These are phyloP conservation scores for Orychophragmus violaceus DNA, from an alignment of 345 rosid genomes.

Conservation along the genomic window DNA sequence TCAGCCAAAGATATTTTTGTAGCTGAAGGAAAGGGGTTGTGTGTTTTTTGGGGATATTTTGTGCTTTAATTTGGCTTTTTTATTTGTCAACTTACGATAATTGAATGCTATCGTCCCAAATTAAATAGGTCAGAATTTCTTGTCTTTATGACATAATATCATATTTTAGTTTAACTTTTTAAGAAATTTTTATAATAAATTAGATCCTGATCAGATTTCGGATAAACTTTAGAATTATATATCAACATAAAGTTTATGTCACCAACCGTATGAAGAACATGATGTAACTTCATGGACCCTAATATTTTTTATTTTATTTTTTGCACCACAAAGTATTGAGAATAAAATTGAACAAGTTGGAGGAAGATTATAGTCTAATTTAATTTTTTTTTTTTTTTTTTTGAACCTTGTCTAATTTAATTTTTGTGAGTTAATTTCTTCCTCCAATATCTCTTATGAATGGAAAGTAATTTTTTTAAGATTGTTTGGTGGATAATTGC, in stretches of 20 bases:
- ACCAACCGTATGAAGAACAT: not conserved
- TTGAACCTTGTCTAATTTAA: too few relatives aligned
- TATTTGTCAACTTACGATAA: not conserved
- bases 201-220: not conserved
- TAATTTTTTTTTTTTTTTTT: too few relatives aligned
- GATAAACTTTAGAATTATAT: not conserved
- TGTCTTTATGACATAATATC: not conserved
- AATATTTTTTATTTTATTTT: too few relatives aligned
- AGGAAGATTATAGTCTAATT: too few relatives aligned
- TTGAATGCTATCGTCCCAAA: not conserved
- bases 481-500: too few relatives aligned
- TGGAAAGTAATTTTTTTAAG: too few relatives aligned
- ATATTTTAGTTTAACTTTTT: too few relatives aligned
- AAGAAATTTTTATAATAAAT: too few relatives aligned
- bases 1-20: constrained; percentile 48
- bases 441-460: too few relatives aligned
- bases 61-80: not conserved
- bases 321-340: not conserved
- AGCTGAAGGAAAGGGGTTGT: not conserved
- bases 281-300: not conserved
- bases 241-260: not conserved
- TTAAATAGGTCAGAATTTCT: not conserved
- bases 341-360: too few relatives aligned
- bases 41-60: not conserved
- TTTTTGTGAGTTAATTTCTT: too few relatives aligned